Conservation (phyloP, 805 yeast genomes). For the Pichia insulana region DNA sequence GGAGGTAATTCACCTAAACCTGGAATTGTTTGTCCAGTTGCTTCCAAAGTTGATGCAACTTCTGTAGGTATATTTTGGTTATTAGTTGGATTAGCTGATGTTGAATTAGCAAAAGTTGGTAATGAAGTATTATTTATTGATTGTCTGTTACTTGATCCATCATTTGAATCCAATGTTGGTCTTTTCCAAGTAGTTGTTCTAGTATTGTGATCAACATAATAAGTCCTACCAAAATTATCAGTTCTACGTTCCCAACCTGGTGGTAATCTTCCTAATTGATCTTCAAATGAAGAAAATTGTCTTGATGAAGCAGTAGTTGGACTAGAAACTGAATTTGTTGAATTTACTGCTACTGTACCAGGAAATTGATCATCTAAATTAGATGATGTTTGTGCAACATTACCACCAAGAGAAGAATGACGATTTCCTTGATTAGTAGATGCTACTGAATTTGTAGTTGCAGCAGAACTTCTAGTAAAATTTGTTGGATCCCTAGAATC, state of each 20-base stretch:
- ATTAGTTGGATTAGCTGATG: constrained; percentile 36
- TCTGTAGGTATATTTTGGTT: constrained; percentile 21
- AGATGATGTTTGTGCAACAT: constrained; percentile 4
- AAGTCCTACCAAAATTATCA: constrained; percentile 94
- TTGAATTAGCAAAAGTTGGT: constrained; percentile 31
- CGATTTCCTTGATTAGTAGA: no score
- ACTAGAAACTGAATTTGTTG: constrained; percentile 20
- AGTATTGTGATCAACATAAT: constrained; percentile 95
- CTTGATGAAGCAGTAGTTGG: constrained; percentile 30
- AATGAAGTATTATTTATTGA: constrained; percentile 36
- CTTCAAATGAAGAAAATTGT: constrained; percentile 90
- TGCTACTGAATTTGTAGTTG: constrained; percentile 3
- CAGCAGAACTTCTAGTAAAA: constrained; percentile 12
- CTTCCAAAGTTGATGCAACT: constrained; percentile 44
- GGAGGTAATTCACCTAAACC: constrained; percentile 96
- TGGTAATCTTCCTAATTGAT: constrained; percentile 91
- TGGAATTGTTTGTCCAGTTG: constrained; percentile 83
- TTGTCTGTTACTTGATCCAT: constrained; percentile 26
- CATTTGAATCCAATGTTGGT: constrained; percentile 77
- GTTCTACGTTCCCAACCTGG: constrained; percentile 99
- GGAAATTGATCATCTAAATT: constrained; percentile 18
- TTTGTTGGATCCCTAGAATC: constrained; percentile 27
- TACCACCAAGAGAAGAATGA: constrained; percentile 2
- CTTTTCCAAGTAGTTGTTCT: constrained; percentile 99
- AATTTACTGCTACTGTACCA: constrained; percentile 22